phyloP scores from a whole-genome alignment of 2,329 filamentous ascomycete species.

The Fusarium dlaminii region DNA sequence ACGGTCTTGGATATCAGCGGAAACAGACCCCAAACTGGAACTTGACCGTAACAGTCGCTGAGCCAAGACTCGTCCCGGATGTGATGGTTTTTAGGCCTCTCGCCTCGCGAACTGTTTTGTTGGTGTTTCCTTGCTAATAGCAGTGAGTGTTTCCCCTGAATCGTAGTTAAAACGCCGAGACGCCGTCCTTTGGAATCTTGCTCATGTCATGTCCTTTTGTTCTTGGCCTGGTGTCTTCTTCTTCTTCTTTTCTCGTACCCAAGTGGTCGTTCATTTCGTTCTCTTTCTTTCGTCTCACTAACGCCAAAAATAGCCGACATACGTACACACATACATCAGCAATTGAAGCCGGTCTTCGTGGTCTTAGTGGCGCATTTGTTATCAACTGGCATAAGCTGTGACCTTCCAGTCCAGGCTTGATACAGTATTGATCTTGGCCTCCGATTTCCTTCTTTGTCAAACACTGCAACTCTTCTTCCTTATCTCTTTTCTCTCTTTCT shows the following conservation, averaged over 20 bases:
- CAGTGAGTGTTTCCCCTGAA: constrained; percentile 32
- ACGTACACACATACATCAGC: constrained; percentile 8
- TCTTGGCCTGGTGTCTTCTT: constrained; percentile 19
- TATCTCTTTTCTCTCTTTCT: constrained; percentile 16
- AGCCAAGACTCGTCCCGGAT: constrained; percentile 32
- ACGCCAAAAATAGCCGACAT: constrained; percentile 18
- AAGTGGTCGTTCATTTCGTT: constrained; percentile 32
- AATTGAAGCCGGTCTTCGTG: constrained; percentile 40
- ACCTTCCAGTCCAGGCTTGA: constrained; percentile 12
- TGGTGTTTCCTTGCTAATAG: constrained; percentile 20
- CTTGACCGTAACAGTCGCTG: constrained; percentile 26
- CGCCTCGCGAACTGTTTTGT: constrained; percentile 6
- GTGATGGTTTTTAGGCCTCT: constrained; percentile 11
- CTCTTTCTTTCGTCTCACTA: constrained; percentile 14
- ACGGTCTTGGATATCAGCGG: constrained; percentile 21
- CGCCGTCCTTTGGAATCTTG: constrained; percentile 15
- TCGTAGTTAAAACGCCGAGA: constrained; percentile 30
- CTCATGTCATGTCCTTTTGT: constrained; percentile 29
- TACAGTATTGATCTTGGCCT: not conserved
- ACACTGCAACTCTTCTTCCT: not conserved
- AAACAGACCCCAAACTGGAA: constrained; percentile 35
- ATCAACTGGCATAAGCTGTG: constrained; percentile 29
- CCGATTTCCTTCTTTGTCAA: constrained; percentile 13
- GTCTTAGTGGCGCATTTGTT: constrained; percentile 27
- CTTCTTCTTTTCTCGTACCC: constrained; percentile 15